A percentile compares a stretch with the other conserved stretches of the same genome.
Evolutionary conservation across 768 basidiomycete species (phyloP).

Genomic region (Gymnopilus junonius): DNA sequence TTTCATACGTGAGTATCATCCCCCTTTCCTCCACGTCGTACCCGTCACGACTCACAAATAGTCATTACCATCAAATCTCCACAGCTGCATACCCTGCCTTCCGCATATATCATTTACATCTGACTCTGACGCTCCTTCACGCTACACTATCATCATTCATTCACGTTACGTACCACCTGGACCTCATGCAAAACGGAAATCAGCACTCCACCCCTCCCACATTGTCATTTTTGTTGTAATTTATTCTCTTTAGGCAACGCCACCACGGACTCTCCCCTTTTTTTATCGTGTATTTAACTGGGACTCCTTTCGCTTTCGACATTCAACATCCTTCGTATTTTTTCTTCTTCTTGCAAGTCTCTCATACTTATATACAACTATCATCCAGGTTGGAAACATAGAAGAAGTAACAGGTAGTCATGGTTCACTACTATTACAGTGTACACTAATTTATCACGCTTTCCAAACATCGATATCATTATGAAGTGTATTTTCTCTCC

Average conservation of each 20-base stretch:
- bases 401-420: background rate
- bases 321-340: background rate
- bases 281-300: background rate
- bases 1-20: slow-evolving; percentile 8
- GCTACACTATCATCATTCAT: slow-evolving; percentile 3
- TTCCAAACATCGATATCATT: background rate
- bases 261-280: too few relatives aligned
- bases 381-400: background rate
- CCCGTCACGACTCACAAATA: background rate
- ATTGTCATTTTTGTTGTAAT: background rate
- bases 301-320: background rate
- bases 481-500: too few relatives aligned
- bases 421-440: background rate
- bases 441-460: background rate
- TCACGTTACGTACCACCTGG: background rate
- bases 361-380: background rate
- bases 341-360: background rate
- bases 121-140: slow-evolving; percentile 10
- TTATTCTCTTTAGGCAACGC: background rate
- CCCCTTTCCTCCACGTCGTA: background rate
- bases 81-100: background rate
- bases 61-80: background rate
- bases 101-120: background rate
- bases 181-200: background rate
- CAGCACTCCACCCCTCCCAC: background rate